A percentile compares a stretch with the other conserved stretches of the same genome.
phyloP scores from a whole-genome alignment of 1,139 yeast species.

The Suhomyces yuchorum region DNA sequence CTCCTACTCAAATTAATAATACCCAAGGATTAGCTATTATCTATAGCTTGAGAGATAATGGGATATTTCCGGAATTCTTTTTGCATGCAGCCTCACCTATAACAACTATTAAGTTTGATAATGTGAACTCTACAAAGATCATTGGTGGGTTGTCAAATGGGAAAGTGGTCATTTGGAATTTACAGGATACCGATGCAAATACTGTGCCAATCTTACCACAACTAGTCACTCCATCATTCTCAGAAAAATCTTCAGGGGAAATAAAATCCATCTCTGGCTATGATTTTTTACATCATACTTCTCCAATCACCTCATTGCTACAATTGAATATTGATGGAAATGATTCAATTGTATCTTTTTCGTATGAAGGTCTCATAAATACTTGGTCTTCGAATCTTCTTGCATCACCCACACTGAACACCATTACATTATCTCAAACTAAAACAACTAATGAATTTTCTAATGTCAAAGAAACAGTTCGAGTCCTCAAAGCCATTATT shows the following conservation, averaged over 20 bases:
- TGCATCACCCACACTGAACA: slow-evolving; percentile 32
- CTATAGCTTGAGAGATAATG: slow-evolving; percentile 25
- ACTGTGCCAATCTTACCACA: slow-evolving; percentile 32
- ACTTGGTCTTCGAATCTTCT: slow-evolving; percentile 45
- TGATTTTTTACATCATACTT: slow-evolving; percentile 14
- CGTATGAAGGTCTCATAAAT: slow-evolving; percentile 40
- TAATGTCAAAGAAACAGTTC: slow-evolving; percentile 13
- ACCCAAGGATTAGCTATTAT: slow-evolving; percentile 40
- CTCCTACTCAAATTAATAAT: neutral
- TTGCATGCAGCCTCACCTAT: slow-evolving; percentile 46
- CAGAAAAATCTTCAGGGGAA: slow-evolving; percentile 12
- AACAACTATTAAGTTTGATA: slow-evolving; percentile 44
- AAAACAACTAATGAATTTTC: slow-evolving; percentile 16
- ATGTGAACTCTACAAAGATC: slow-evolving; percentile 29
- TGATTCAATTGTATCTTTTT: slow-evolving; percentile 33
- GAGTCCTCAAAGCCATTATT: slow-evolving; percentile 12
- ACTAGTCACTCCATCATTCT: slow-evolving; percentile 28
- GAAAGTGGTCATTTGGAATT: slow-evolving; percentile 43
- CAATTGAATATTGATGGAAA: slow-evolving; percentile 29
- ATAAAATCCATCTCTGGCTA: slow-evolving; percentile 5
- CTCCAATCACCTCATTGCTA: slow-evolving; percentile 19
- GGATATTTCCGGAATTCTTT: slow-evolving; percentile 49
- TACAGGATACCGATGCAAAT: slow-evolving; percentile 19
- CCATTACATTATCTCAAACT: slow-evolving; percentile 18
- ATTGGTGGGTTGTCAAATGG: slow-evolving; percentile 45